Percentiles rank a stretch among this genome's conserved stretches.
Conservation (phyloP, 2,329 filamentous ascomycete genomes). For the Thielaviopsis euricoi region DNA sequence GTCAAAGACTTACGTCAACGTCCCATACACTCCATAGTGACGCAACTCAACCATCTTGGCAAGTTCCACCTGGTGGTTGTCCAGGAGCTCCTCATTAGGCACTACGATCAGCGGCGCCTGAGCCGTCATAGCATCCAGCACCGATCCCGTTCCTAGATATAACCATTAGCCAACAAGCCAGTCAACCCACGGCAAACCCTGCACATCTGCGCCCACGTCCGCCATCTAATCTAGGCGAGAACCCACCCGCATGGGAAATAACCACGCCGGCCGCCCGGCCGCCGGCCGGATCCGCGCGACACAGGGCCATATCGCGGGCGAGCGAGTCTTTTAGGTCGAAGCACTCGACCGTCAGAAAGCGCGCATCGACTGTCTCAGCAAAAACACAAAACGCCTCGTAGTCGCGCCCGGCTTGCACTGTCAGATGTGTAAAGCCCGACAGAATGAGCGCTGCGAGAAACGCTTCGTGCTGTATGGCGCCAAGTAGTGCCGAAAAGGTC, state of each 20-base stretch:
- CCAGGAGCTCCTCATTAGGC: slow-evolving; percentile 63
- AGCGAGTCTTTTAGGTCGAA: slow-evolving; percentile 9
- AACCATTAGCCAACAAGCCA: background rate
- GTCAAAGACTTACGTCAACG: slow-evolving; percentile 1
- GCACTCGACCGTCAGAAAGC: slow-evolving; percentile 18
- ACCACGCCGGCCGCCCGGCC: slow-evolving; percentile 49
- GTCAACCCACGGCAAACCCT: too few species aligned
- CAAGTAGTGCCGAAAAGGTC: slow-evolving; percentile 57
- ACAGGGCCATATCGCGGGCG: slow-evolving; percentile 7
- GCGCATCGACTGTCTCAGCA: slow-evolving; percentile 12
- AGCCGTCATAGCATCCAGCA: slow-evolving; percentile 64
- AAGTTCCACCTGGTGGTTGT: slow-evolving; percentile 84
- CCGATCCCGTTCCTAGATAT: slow-evolving; percentile 77
- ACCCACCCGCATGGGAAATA: slow-evolving; percentile 74
- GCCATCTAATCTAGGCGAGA: too few species aligned
- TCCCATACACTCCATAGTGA: slow-evolving; percentile 4
- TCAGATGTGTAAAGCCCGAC: slow-evolving; percentile 51
- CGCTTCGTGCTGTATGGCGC: slow-evolving; percentile 40
- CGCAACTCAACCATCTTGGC: slow-evolving; percentile 50
- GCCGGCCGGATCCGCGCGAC: slow-evolving; percentile 19
- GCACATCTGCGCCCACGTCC: too few species aligned
- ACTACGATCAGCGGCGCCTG: slow-evolving; percentile 73
- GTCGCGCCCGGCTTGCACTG: slow-evolving; percentile 67
- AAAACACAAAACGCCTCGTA: slow-evolving; percentile 32
- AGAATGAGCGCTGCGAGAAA: slow-evolving; percentile 46